Evolutionary conservation across 2,329 filamentous ascomycete genomes (phyloP), one percentile per base, ranked within the genome.

Genomic region (Exophiala aquamarina): DNA sequence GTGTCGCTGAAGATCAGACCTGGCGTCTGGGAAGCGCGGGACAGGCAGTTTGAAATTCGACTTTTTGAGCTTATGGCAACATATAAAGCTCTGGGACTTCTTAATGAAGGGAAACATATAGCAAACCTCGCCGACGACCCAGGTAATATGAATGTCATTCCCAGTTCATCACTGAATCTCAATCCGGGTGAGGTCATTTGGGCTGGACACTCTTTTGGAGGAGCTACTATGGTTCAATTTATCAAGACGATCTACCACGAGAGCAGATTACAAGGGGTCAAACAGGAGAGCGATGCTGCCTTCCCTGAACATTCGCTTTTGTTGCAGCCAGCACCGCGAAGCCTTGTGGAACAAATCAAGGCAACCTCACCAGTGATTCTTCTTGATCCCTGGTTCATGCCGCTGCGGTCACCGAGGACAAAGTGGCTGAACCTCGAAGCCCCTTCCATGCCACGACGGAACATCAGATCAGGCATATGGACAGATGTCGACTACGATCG

Each of bases 171-270:
- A 45, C 74, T 93, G 40, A 77, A 87, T 52, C 76, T 94, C 3
- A 79, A 78, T 4, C 86, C 87, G 0, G 88, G 89, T 1, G 79
- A 77, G 41, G 81, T 94, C 37, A 79, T 83, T 32, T 92, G 87
- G 62, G 81, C 79, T 0, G 89, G 89, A 2, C 89, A 94, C 66
- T 89, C 84, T 14, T 94, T 94, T 57, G 89, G 89, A 17, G 85
- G 83, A 1, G 79, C 87, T 1, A 88, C 86, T 1, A 73, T 82
- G 15, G 76, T 86, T 2, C 89, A 94, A 62, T 78, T 94, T 44
- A 69, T 92, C 39, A 94, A 95, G 70, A 85, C 80, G 40, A 81
- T 84, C 8, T 92, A 84, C 71, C 89, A 67, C 75, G 26, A 28
- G 31, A 19, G 20, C 20, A 7, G 38, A 41, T 2, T 11, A 28